phyloP scores from a whole-genome alignment of 495 filamentous ascomycete species.

The Glonium stellatum region DNA sequence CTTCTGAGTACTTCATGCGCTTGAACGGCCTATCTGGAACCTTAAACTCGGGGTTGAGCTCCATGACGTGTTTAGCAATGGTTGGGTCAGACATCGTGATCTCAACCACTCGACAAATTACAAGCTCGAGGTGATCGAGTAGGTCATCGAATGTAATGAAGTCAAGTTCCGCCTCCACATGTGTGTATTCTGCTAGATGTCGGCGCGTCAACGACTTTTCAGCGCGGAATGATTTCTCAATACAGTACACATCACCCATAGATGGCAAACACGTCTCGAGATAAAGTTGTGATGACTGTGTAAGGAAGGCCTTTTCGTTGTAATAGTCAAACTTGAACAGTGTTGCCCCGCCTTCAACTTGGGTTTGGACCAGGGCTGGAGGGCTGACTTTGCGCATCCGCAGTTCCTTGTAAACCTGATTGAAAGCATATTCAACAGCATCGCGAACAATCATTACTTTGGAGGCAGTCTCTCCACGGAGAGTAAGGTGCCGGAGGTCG shows the following conservation, averaged over 20 bases:
- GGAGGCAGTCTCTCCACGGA: constrained; percentile 82
- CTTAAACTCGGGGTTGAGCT: constrained; percentile 84
- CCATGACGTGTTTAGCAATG: constrained; percentile 61
- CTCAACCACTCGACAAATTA: constrained; percentile 84
- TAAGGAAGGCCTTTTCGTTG: constrained; percentile 86
- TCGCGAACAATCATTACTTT: constrained; percentile 88
- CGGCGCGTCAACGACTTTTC: constrained; percentile 93
- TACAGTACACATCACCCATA: constrained; percentile 91
- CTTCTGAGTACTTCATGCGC: constrained; percentile 92
- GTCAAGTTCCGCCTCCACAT: constrained; percentile 94
- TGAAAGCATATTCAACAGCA: constrained; percentile 75
- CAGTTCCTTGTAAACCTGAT: constrained; percentile 70
- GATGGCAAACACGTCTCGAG: constrained; percentile 91
- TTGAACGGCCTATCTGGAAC: constrained; percentile 78
- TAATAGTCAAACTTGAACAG: constrained; percentile 96
- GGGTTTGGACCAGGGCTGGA: constrained; percentile 96
- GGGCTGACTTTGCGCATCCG: constrained; percentile 80
- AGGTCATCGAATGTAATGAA: constrained; percentile 92
- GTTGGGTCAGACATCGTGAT: constrained; percentile 63
- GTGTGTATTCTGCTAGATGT: constrained; percentile 93
- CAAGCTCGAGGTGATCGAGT: constrained; percentile 78
- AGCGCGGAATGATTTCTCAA: constrained; percentile 97
- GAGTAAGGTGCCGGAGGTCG: constrained; percentile 84
- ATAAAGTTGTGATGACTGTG: constrained; percentile 96
- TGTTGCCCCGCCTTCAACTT: constrained; percentile 92